Evolutionary conservation across 208 protist species (phyloP), one percentile per base, ranked within the genome.

Genomic region (Spironucleus salmonicida): DNA sequence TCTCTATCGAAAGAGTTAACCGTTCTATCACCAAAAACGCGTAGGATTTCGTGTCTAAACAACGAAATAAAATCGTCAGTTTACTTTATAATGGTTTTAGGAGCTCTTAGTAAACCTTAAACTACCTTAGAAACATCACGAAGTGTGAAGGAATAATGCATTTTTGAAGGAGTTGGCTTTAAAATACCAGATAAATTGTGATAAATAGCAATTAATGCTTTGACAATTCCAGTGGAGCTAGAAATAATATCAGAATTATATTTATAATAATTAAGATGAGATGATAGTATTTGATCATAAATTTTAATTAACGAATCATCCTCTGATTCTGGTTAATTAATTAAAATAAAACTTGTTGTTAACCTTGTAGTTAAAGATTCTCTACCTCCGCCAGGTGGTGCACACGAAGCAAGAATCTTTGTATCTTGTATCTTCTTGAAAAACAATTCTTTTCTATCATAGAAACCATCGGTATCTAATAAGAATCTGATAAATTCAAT

Each of bases 131-230:
- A 89, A 23, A 97, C 81, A 78, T 98, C 94, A 74, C 95, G 89
- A 23, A 97, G 84, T 77, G 96, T 97, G 86, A 97, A 98, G 1
- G 93, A 94, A 85, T 98, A 98, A 84, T 98, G 95, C 58, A 91
- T 86, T 75, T 94, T 95, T 40, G 87, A 82, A 27, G 93, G 94
- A 15, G 61, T 82, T 59, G 78, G 76, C 0, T 29, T 29, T 26
- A 80, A 11, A n/a, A 45, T 67, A 26, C 40, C 61, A 49, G n/a
- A 75, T 1, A 83, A 29, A 49, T 84, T 86, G 75, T 85, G 85
- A 83, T 94, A 95, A 11, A 96, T 82, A 39, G 92, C 89, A 27
- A 94, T 85, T 62, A 84, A 90, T 23, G 86, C 88, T 42, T 81
- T 79, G 45, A 95, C 90, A 38, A 94, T 71, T 27, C 81, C 23